Base-by-base conservation (phyloP, 208 protist genomes). In the Porcisia hertigi region DNA sequence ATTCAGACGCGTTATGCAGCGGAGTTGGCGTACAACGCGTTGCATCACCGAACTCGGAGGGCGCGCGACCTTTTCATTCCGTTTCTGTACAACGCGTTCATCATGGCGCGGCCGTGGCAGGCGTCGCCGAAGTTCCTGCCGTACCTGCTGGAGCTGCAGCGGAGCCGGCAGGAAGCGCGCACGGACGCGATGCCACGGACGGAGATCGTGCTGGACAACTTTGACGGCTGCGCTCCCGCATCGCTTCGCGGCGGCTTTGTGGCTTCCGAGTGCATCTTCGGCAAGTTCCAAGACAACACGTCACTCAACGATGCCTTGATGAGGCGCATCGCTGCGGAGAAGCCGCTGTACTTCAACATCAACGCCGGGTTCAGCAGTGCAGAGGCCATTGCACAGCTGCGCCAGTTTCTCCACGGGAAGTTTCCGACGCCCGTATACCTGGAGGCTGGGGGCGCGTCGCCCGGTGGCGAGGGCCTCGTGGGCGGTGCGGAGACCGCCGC, bases 51-150 rank as follows among this genome's bases (percentile, higher is more conserved):
- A 52, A 41, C 52, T 3, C 85, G 89, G 34, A 72, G 53, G 20
- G 57, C 77, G 6, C n/a, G 39, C 12, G 89, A 92, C 58, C 52
- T 92, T 8, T 84, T 83, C 47, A 66, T 86, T 16, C 89, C 89
- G 16, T 94, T 91, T 69, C 69, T 91, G n/a, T n/a, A n/a, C n/a
- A n/a, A n/a, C n/a, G n/a, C n/a, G n/a, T n/a, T n/a, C n/a, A n/a
- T n/a, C n/a, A 86, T 91, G 84, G 82, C 80, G 14, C 79, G 89
- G 16, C 89, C 89, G 4, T 93, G 89, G 89, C 76, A 80, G 64
- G 80, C 77, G 8, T 90, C 85, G 6, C 82, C 89, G 41, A 75
- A 74, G 5, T 93, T 86, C 67, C 67, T 71, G 12, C 67, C 34
- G 18, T 49, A 64, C 71, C 36, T 73, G 34, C 47, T 73, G 18